Percentiles rank a stretch among this genome's conserved stretches.
Evolutionary conservation across 164 flowering plant genomes (phyloP).

Genomic region (Stephania yunnanensis): DNA sequence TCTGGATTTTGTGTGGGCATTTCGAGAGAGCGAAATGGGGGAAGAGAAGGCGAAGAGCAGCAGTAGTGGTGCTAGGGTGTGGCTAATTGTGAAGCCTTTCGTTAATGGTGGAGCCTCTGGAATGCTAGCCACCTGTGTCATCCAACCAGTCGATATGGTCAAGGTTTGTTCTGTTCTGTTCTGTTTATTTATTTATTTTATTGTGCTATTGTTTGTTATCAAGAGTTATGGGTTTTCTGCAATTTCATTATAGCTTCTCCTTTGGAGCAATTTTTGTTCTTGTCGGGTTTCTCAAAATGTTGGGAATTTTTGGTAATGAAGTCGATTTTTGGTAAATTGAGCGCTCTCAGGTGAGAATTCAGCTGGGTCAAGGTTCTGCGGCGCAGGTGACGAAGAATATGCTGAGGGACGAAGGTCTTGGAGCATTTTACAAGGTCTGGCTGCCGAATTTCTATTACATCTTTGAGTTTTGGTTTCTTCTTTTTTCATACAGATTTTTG

Average conservation of each 20-base stretch:
- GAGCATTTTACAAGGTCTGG: constrained; percentile 85
- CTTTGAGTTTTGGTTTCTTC: not conserved
- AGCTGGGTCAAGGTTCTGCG: constrained; percentile 93
- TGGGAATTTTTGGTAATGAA: not conserved
- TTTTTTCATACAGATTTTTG: not conserved
- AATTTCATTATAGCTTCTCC: not conserved
- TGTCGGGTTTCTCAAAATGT: not conserved
- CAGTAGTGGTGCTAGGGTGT: not conserved
- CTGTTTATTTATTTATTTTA: no score
- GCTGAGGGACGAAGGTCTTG: constrained; percentile 77
- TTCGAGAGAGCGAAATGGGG: not conserved
- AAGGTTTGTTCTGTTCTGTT: constrained; percentile 23
- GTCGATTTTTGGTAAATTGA: not conserved
- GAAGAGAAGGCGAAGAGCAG: not conserved
- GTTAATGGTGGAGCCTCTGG: constrained; percentile 52
- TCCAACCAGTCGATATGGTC: constrained; percentile 56
- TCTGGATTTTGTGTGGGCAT: no score
- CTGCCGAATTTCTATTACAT: not conserved
- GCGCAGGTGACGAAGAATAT: constrained; percentile 59
- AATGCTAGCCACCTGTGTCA: constrained; percentile 57
- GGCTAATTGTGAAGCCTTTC: constrained; percentile 36
- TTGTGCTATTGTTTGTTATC: not conserved
- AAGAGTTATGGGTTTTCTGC: not conserved
- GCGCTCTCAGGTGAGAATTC: constrained; percentile 76
- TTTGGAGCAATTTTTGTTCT: no score